Percentiles rank a stretch among this genome's conserved stretches.
Evolutionary conservation across 768 basidiomycete genomes (phyloP).

Genomic region (Suillus subalutaceus): DNA sequence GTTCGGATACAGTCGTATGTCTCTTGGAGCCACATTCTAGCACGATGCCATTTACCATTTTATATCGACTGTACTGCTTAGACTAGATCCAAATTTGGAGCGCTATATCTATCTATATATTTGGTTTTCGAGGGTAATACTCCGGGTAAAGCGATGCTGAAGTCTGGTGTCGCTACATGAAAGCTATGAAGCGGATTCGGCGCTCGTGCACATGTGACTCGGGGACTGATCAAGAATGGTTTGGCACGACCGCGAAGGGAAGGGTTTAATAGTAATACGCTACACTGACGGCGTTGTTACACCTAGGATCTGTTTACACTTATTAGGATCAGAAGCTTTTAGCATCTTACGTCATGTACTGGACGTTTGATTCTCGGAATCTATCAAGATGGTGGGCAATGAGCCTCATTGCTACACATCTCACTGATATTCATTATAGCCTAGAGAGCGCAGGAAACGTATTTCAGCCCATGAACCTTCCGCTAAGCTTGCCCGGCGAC

Average conservation of each 20-base stretch:
- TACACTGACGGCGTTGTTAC: too few species aligned
- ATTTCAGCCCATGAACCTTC: conserved; percentile 53
- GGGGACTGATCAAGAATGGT: not conserved
- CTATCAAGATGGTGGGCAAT: conserved; percentile 25
- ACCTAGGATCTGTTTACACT: not conserved
- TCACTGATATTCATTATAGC: conserved; percentile 29
- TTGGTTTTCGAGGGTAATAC: not conserved
- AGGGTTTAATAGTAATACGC: too few species aligned
- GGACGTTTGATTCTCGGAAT: not conserved
- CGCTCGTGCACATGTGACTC: not conserved
- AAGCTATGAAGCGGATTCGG: not conserved
- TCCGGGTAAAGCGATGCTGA: not conserved
- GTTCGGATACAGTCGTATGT: not conserved
- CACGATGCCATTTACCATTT: not conserved
- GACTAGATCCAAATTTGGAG: not conserved
- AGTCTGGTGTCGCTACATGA: not conserved
- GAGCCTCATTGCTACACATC: not conserved
- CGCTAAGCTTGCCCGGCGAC: conserved; percentile 49
- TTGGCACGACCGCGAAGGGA: not conserved
- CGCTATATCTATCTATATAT: not conserved
- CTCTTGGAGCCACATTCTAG: not conserved
- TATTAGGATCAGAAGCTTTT: conserved; percentile 5
- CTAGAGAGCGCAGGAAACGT: conserved; percentile 44
- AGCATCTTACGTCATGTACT: not conserved
- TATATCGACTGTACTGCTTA: not conserved